Conservation (phyloP, 352 stramenopile species). For the Pythium plurisporium region DNA sequence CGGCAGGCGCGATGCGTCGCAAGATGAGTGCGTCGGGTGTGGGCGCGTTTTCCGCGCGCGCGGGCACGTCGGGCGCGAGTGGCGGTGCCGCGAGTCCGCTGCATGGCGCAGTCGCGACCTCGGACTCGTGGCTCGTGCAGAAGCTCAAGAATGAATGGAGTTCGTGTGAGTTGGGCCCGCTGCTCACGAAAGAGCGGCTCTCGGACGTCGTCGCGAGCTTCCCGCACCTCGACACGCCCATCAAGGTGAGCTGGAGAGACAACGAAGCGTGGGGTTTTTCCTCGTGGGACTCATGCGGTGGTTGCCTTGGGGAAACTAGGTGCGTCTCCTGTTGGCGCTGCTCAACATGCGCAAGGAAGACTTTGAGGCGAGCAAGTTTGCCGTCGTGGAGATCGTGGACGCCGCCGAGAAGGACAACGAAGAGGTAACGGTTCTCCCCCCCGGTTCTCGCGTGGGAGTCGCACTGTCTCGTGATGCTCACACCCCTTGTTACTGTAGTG, state of each 20-base stretch:
- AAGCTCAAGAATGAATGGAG: constrained; percentile 78
- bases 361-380: constrained; percentile 41
- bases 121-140: constrained; percentile 65
- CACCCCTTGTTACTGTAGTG: constrained; percentile 32
- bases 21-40: constrained; percentile 2
- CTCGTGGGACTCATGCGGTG: background rate
- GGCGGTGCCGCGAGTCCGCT: constrained; percentile 8
- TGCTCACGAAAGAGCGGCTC: constrained; percentile 59
- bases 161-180: constrained; percentile 53
- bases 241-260: constrained; percentile 40
- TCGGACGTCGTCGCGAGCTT: constrained; percentile 56
- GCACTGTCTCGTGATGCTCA: no score
- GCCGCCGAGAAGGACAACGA: constrained; percentile 55
- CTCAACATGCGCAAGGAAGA: constrained; percentile 57
- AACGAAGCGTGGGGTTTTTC: background rate
- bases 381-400: constrained; percentile 45
- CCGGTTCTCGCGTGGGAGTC: no score
- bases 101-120: background rate
- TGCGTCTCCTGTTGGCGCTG: constrained; percentile 54
- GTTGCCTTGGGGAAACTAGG: no score
- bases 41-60: background rate
- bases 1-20: background rate
- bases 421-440: no score
- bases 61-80: background rate
- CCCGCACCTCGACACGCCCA: constrained; percentile 49